phyloP scores from a whole-genome alignment of 768 basidiomycete genomes.

The Trametes elegans region DNA sequence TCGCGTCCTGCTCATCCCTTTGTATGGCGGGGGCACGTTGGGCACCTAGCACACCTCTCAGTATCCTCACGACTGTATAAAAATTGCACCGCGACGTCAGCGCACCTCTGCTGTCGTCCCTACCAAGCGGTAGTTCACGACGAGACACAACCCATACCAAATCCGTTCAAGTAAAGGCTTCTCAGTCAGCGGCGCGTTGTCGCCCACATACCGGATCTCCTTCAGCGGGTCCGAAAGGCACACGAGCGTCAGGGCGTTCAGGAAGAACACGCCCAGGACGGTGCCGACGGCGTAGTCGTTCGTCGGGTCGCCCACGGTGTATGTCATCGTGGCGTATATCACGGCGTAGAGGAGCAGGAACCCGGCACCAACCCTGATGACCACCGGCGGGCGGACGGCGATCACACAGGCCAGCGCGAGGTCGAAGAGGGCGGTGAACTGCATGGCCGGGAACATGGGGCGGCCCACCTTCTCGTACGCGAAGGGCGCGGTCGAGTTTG shows the following conservation, averaged over 20 bases:
- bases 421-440: neutral
- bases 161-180: constrained; percentile 1
- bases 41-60: neutral
- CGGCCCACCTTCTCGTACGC: too few species aligned
- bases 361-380: neutral
- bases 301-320: neutral
- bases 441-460: too few species aligned
- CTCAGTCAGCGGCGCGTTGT: neutral
- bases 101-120: constrained; percentile 20
- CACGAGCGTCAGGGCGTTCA: neutral
- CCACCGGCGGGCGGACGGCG: neutral
- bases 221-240: neutral
- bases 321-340: neutral
- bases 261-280: neutral
- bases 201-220: neutral
- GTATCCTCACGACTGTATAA: neutral
- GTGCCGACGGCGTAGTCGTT: neutral
- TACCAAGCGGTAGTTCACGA: constrained; percentile 14
- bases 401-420: neutral
- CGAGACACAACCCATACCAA: constrained; percentile 3
- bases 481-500: too few species aligned
- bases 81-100: neutral
- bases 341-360: neutral
- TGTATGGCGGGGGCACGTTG: neutral
- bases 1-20: neutral